A percentile compares a stretch with the other conserved stretches of the same genome.
These are phyloP conservation scores for Albugo laibachii DNA, from an alignment of 352 stramenopile species.

Conservation along the genomic window DNA sequence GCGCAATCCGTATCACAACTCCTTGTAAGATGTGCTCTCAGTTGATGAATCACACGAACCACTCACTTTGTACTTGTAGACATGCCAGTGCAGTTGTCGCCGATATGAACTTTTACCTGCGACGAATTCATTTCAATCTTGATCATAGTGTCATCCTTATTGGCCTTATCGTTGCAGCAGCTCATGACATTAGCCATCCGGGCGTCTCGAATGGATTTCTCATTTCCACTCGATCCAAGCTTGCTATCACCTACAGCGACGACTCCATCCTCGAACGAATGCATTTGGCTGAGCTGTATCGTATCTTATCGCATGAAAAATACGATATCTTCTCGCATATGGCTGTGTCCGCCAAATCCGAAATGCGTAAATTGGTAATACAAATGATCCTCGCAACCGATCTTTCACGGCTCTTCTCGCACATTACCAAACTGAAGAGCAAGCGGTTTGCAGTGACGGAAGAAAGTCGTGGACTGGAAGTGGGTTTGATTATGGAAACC, in stretches of 20 bases:
- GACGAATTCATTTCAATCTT: constrained; percentile 25
- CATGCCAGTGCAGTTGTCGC: constrained; percentile 52
- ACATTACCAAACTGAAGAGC: constrained; percentile 59
- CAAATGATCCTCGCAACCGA: constrained; percentile 72
- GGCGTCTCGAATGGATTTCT: constrained; percentile 86
- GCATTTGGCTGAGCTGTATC: constrained; percentile 50
- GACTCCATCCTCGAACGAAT: constrained; percentile 79
- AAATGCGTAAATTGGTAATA: constrained; percentile 54
- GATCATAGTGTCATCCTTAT: constrained; percentile 36
- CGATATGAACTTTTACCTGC: constrained; percentile 51
- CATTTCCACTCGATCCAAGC: constrained; percentile 49
- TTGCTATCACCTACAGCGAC: constrained; percentile 87
- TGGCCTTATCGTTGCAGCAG: constrained; percentile 72
- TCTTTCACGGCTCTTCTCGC: constrained; percentile 48
- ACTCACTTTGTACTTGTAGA: constrained; percentile 9
- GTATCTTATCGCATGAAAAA: constrained; percentile 34
- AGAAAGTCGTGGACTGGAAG: constrained; percentile 15
- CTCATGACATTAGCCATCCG: constrained; percentile 86
- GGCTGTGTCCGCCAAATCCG: constrained; percentile 18
- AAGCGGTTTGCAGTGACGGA: constrained; percentile 28
- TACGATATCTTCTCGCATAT: constrained; percentile 56
- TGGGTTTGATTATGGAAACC: constrained; percentile 31
- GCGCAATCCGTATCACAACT: constrained; percentile 68
- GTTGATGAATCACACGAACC: neutral
- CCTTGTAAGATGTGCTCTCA: constrained; percentile 16